Percentiles rank a stretch among this genome's conserved stretches.
phyloP scores from a whole-genome alignment of 1,139 yeast species.

The Taphrina deformans region DNA sequence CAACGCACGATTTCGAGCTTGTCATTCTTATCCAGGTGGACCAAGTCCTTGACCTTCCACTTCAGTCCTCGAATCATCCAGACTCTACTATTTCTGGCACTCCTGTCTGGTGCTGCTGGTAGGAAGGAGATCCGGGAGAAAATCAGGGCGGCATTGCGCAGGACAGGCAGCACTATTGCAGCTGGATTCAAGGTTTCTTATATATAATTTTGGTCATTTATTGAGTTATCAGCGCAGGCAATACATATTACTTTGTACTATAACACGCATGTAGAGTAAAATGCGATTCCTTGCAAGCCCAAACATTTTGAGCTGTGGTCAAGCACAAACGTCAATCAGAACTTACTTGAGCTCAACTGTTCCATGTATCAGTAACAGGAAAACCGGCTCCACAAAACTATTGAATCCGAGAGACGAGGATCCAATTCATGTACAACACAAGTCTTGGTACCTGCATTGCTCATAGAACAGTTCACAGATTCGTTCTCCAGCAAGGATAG shows the following conservation, averaged over 20 bases:
- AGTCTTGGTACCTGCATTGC: too few species aligned
- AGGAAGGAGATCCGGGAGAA: conserved; percentile 10
- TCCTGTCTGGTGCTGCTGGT: conserved; percentile 26
- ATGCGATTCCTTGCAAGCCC: too few species aligned
- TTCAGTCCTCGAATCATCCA: conserved; percentile 12
- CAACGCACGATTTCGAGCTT: not conserved
- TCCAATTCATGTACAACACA: too few species aligned
- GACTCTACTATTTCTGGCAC: conserved; percentile 11
- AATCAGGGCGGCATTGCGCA: not conserved
- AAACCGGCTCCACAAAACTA: too few species aligned
- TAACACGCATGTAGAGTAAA: too few species aligned
- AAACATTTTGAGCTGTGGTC: too few species aligned
- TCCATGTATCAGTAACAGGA: too few species aligned
- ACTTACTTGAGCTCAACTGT: too few species aligned
- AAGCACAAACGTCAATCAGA: too few species aligned
- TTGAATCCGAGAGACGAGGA: too few species aligned
- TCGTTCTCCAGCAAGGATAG: too few species aligned
- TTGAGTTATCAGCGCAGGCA: not conserved
- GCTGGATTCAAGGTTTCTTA: conserved; percentile 24
- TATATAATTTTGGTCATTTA: not conserved
- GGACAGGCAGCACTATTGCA: conserved; percentile 1
- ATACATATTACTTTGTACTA: not conserved
- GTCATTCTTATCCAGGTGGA: conserved; percentile 1
- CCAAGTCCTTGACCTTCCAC: not conserved
- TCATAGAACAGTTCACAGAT: too few species aligned